phyloP scores from a whole-genome alignment of 2,329 filamentous ascomycete genomes.

The Raffaelea arxii region DNA sequence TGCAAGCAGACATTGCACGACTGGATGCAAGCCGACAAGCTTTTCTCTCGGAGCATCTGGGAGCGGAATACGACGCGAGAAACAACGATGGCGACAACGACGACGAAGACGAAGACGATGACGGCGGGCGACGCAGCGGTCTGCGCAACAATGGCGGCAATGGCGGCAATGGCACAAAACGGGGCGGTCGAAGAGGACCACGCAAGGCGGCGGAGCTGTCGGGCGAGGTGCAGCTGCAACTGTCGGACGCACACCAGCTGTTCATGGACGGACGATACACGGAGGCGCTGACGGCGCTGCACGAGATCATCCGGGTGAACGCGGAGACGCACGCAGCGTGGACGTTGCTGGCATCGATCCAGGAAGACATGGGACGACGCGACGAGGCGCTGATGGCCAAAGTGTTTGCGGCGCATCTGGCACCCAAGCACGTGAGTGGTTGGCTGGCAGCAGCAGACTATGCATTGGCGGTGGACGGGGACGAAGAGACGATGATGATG shows the following conservation, averaged over 20 bases:
- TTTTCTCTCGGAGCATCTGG: conserved; percentile 21
- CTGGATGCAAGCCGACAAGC: conserved; percentile 25
- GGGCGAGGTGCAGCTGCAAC: conserved; percentile 58
- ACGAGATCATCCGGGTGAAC: conserved; percentile 59
- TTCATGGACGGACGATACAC: conserved; percentile 55
- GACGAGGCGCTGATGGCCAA: conserved; percentile 49
- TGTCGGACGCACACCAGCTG: conserved; percentile 57
- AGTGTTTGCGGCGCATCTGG: conserved; percentile 52
- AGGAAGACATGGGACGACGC: conserved; percentile 47
- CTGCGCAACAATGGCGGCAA: neutral
- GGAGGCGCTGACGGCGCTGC: conserved; percentile 46
- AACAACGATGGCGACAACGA: conserved; percentile 4
- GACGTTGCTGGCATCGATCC: conserved; percentile 51
- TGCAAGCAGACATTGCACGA: conserved; percentile 27
- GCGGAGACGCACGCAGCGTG: conserved; percentile 58
- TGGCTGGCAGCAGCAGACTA: conserved; percentile 53
- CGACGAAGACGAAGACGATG: no score
- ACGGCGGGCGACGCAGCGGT: conserved; percentile 2
- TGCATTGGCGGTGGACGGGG: conserved; percentile 34
- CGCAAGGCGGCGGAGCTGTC: conserved; percentile 57
- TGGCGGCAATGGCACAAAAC: conserved; percentile 5
- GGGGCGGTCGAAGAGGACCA: conserved; percentile 28
- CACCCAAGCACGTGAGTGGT: conserved; percentile 47
- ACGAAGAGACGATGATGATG: conserved; percentile 19
- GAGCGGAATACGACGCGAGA: conserved; percentile 9